Conservation (phyloP, 805 yeast species). For the Myxozyma nipponensis region DNA sequence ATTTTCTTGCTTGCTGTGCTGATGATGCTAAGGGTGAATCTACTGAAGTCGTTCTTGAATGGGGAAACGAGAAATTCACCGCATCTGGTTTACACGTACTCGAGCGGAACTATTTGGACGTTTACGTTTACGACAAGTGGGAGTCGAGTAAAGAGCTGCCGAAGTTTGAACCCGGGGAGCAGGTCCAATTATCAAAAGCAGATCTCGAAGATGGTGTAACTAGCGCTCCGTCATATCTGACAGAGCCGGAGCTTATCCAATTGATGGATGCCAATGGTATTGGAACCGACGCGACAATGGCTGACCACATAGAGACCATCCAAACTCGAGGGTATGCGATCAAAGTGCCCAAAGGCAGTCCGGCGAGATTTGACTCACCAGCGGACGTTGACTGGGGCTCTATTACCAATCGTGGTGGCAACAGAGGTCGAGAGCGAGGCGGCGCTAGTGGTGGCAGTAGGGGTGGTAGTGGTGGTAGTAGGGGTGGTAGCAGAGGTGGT, state of each 20-base stretch:
- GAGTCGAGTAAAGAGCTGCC: conserved; percentile 61
- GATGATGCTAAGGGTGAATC: conserved; percentile 78
- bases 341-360: conserved; percentile 32
- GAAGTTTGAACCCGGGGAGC: conserved; percentile 53
- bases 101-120: conserved; percentile 73
- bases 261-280: conserved; percentile 96
- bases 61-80: conserved; percentile 74
- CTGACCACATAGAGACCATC: conserved; percentile 90
- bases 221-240: conserved; percentile 73
- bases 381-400: conserved; percentile 6
- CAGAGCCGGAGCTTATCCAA: conserved; percentile 87
- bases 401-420: conserved; percentile 30
- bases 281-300: conserved; percentile 99
- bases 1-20: conserved; percentile 89
- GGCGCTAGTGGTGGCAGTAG: conserved; percentile 16
- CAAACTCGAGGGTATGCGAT: conserved; percentile 61
- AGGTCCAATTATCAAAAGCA: conserved; percentile 52
- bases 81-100: conserved; percentile 72
- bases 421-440: conserved; percentile 5
- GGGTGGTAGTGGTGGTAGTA: conserved; percentile 10
- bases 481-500: conserved; percentile 13
- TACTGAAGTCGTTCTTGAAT: conserved; percentile 58
- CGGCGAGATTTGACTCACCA: conserved; percentile 15
- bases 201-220: conserved; percentile 72
- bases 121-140: conserved; percentile 80